Base-by-base conservation (phyloP, 2,329 filamentous ascomycete species). In the Phoma sp. region DNA sequence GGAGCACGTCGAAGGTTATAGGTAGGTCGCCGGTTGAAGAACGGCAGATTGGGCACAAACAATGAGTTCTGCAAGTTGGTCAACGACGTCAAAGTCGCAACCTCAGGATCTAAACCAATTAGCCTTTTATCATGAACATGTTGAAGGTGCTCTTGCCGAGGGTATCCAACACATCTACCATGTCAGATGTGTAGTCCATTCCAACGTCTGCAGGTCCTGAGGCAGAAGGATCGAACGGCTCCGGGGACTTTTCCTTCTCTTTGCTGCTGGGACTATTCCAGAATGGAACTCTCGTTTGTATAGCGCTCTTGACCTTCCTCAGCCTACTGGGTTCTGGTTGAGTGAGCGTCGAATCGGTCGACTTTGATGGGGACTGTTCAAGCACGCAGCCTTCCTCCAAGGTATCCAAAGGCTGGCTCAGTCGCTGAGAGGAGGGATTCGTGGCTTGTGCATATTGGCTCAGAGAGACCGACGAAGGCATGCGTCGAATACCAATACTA, bases 11-110 rank as follows among this genome's bases (percentile, higher is more conserved):
- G 87, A 7, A 95, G 80, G 34, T 85, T 85, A 71, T 95, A 96
- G 0, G 90, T 92, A 1, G 91, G 91, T 56, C 87, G 82, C 42
- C 92, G 84, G 67, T 96, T 95, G 42, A 96, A 64, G 64, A 86
- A 86, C 33, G 91, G 91, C n/a, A 96, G 80, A 60, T 92, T 88
- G 0, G 92, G 92, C 2, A 96, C 79, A 74, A 96, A 96, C 9
- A 96, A 84, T 0, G 91, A 95, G 71, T 96, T 96, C 67, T 96
- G 91, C 17, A 96, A 87, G 66, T 96, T 96, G 36, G 90, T 96
- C 9, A 96, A 83, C 12, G 91, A 93, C 0, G 90, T 91, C 3
- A 96, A 78, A 0, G 91, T 91, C 29, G 90, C 86, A 3, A 96
- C 87, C 76, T 96, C 90, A 34, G 91, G 91, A 65, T 96, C 91